Base-by-base conservation (phyloP, 2,329 filamentous ascomycete species). In the Rutstroemia sp. region DNA sequence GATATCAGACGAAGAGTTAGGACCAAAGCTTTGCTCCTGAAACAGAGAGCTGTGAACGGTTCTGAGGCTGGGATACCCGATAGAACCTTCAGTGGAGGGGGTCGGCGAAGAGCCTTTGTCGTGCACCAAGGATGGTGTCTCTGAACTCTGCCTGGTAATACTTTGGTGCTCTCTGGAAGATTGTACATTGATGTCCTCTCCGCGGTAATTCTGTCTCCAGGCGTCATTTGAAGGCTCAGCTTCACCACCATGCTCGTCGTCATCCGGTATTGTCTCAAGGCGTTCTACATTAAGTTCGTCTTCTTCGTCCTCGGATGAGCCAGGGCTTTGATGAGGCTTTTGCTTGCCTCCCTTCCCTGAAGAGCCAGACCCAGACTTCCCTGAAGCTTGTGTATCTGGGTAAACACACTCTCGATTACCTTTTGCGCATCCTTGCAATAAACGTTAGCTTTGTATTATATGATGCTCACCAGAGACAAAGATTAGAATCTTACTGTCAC, bases 351-450 rank as follows among this genome's bases (percentile, higher is more conserved):
- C 77, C 79, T 40, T 63, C 10, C 57, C 59, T 42, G 60, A 55
- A 47, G 50, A 40, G 44, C 52, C 54, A 46, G 54, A 50, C 44
- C 62, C 55, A 34, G 60, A 40, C 56, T 70, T 72, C 25, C 61
- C 57, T 5, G 73, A 65, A 9, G 73, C 69, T 48, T 82, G 74
- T 30, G 84, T 76, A 48, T 92, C 89, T 2, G 94, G 92, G 70
- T 96, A 99, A 57, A 88, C 78, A 70, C 94, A 99, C 62, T 95
- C 89, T 72, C 94, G 82, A 64, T 85, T 88, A 50, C 92, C 94
- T 73, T 97, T 99, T 64, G 84, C 87, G 72, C 94, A 99, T 67
- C 92, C 91, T 87, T 9, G 25, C 27, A 19, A 36, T 14, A 47
- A 58, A 56, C 21, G 50, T 54, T 40, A 65, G 71, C 60, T 71